Evolutionary conservation across 169 alveolate species (phyloP).

Genomic region (Plasmodium cynomolgi): DNA sequence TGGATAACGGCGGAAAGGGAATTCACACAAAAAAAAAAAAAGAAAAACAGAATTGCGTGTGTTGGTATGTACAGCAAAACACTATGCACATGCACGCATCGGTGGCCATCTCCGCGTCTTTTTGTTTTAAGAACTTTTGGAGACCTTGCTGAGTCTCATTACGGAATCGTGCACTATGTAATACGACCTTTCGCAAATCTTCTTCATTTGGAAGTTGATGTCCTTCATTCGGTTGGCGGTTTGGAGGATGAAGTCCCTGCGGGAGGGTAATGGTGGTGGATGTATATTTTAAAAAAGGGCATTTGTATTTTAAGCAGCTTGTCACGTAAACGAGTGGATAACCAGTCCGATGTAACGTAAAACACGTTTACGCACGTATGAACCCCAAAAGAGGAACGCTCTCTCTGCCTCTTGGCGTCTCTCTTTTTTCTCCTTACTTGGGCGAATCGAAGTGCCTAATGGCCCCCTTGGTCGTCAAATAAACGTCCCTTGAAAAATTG

Average conservation of each 20-base stretch:
- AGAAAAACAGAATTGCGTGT: background rate
- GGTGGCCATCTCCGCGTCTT: background rate
- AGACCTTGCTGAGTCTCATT: constrained; percentile 25
- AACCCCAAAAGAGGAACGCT: background rate
- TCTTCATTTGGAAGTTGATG: constrained; percentile 65
- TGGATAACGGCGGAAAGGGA: background rate
- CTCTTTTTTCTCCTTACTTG: constrained; percentile 28
- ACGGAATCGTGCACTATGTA: constrained; percentile 47
- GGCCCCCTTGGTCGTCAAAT: constrained; percentile 66
- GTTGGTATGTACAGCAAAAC: background rate
- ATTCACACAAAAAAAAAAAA: background rate
- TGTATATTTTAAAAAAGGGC: background rate
- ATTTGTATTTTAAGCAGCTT: background rate
- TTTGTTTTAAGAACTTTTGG: constrained; percentile 39
- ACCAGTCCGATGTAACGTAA: background rate
- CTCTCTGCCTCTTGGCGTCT: background rate
- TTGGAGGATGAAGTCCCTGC: constrained; percentile 68
- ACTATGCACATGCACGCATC: background rate
- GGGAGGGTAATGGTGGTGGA: background rate
- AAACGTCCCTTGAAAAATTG: constrained; percentile 61
- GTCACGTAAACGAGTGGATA: background rate
- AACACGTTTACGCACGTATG: background rate
- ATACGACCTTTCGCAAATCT: constrained; percentile 65
- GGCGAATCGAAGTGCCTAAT: constrained; percentile 72
- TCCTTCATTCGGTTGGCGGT: constrained; percentile 61